These are phyloP conservation scores for Paramecium octaurelia DNA, from an alignment of 73 alveolate species.

Conservation along the genomic window DNA sequence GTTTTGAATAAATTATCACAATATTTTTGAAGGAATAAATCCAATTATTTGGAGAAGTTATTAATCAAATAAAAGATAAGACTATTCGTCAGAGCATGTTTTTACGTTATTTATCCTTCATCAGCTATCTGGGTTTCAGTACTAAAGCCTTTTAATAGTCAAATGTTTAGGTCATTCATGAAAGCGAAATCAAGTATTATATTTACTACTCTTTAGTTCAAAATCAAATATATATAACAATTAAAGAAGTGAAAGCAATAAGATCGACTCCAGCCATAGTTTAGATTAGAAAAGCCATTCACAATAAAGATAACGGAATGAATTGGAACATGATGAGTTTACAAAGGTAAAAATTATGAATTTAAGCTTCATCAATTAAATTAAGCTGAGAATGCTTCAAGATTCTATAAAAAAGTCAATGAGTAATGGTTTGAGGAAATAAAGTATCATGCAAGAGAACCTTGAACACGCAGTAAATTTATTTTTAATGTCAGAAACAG, in stretches of 20 bases:
- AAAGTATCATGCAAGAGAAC: background rate
- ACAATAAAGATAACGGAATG: background rate
- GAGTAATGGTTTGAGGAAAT: background rate
- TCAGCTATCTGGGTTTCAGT: background rate
- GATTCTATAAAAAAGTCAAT: background rate
- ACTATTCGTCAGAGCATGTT: background rate
- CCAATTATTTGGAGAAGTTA: background rate
- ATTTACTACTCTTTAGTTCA: background rate
- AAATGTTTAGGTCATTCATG: background rate
- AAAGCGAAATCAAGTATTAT: background rate
- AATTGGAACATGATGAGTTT: background rate
- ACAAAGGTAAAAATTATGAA: background rate
- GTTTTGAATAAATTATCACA: background rate
- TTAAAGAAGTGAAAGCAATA: background rate
- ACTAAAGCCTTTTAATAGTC: conserved; percentile 1
- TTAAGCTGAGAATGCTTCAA: background rate
- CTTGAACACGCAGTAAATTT: conserved; percentile 10
- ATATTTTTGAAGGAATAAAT: background rate
- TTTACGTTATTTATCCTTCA: background rate
- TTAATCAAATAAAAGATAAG: background rate
- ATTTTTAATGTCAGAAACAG: conserved; percentile 7
- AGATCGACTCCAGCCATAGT: background rate
- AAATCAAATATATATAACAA: background rate
- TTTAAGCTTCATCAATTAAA: background rate
- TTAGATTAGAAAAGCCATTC: background rate